Evolutionary conservation across 768 basidiomycete species (phyloP), one percentile per base, ranked within the genome.

Genomic region (Boletus tomentosulus): DNA sequence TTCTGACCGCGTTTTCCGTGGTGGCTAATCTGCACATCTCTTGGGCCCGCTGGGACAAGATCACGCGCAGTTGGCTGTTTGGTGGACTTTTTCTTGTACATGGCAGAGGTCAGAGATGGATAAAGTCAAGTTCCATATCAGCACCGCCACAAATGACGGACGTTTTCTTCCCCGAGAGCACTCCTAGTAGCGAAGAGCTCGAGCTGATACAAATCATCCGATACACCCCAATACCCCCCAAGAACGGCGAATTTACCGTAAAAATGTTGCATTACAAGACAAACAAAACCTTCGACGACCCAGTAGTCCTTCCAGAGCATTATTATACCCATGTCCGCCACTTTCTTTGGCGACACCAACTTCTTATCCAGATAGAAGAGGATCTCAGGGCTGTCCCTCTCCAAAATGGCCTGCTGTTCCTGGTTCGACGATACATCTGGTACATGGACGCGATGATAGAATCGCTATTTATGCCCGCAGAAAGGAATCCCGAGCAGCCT

Each of bases 11-110:
- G 76, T 57, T 78, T 78, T 9, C 69, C 49, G 30, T 66, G 57
- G 22, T 63, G 56, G 46, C 60, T 68, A 6, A 54, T 61, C 58
- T 73, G 69, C 12, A 87, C 71, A 46, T 84, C 74, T 56, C 75
- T 74, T 12, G 80, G 77, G n/a, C 85, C 85, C 12, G 78, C 71
- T 1, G 76, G 65, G 25, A 88, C 74, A 43, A 89, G 75, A 28
- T 77, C 82, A 52, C 61, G 66, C 15, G 73, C 71, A 25, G 58
- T 12, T n/a, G 58, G 50, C 25, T 28, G 53, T 19, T 56, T 53
- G 48, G 19, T 60, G 15, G 59, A 51, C 48, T 62, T 69, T 57
- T 68, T 72, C 60, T 71, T 77, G 33, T 75, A 70, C 44, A 70
- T 68, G 15, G 48, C 25, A 10, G 45, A 38, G 10, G 43, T 39